Evolutionary conservation across 2,329 filamentous ascomycete species (phyloP).

Genomic region (Pestalotiopsis sp.): DNA sequence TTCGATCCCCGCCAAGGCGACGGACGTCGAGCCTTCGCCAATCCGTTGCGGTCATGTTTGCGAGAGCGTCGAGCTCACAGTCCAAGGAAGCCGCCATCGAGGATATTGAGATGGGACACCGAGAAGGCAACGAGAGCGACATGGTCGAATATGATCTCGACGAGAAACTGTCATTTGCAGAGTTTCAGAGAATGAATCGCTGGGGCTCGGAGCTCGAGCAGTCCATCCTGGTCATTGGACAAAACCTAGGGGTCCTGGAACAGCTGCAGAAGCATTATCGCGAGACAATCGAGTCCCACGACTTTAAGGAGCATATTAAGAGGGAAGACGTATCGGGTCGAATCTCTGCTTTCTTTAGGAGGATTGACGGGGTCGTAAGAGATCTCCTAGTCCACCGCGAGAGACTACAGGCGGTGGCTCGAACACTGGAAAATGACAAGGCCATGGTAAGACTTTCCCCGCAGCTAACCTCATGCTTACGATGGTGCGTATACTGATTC

Average conservation of each 20-base stretch:
- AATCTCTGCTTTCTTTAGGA: slow-evolving; percentile 18
- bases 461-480: not conserved
- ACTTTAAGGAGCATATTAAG: slow-evolving; percentile 10
- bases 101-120: slow-evolving; percentile 10
- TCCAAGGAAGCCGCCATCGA: slow-evolving; percentile 7
- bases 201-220: slow-evolving; percentile 18
- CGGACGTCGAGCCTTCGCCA: slow-evolving; percentile 4
- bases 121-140: slow-evolving; percentile 5
- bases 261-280: slow-evolving; percentile 21
- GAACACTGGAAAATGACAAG: slow-evolving; percentile 20
- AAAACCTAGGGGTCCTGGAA: slow-evolving; percentile 21
- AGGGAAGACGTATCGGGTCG: slow-evolving; percentile 2
- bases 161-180: slow-evolving; percentile 20
- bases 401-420: slow-evolving; percentile 19
- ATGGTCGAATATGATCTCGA: slow-evolving; percentile 15
- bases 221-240: slow-evolving; percentile 21
- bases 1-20: not conserved
- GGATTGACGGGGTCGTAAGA: slow-evolving; percentile 16
- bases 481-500: not conserved
- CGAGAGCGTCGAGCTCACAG: slow-evolving; percentile 4
- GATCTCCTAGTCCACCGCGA: slow-evolving; percentile 20
- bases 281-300: slow-evolving; percentile 14
- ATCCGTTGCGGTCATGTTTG: slow-evolving; percentile 5
- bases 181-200: slow-evolving; percentile 19
- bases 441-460: slow-evolving; percentile 15